Evolutionary conservation across 768 basidiomycete species (phyloP).

Genomic region (Lentinula guzmanii): DNA sequence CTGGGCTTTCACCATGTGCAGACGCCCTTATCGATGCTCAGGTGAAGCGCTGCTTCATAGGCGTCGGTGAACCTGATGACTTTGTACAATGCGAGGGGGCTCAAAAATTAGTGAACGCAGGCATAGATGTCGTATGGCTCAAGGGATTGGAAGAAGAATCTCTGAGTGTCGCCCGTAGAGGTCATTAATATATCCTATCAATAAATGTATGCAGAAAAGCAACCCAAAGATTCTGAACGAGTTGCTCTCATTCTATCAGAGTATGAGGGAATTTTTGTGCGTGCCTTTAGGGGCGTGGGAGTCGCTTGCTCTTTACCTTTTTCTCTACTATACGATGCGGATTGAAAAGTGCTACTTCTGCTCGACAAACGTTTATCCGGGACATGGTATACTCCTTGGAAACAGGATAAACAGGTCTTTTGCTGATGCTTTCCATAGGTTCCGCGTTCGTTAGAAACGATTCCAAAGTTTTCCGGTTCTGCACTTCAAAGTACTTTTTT

Average conservation of each 20-base stretch:
- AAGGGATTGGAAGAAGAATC: conserved; percentile 75
- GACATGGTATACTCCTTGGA: conserved; percentile 59
- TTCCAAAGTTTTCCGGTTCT: conserved; percentile 96
- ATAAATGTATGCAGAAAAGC: not conserved
- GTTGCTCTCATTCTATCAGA: too few species aligned
- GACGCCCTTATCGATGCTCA: conserved; percentile 71
- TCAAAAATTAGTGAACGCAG: conserved; percentile 58
- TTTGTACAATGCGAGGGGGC: conserved; percentile 94
- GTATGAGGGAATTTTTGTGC: not conserved
- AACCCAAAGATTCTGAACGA: not conserved
- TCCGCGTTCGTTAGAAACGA: conserved; percentile 96
- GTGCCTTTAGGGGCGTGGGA: not conserved
- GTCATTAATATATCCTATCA: conserved; percentile 21
- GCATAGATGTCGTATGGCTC: conserved; percentile 72
- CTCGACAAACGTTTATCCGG: conserved; percentile 94
- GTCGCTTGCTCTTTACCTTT: not conserved
- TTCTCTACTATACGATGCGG: conserved; percentile 51
- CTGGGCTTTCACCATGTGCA: conserved; percentile 81
- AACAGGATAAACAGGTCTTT: fast-evolving
- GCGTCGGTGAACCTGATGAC: conserved; percentile 87
- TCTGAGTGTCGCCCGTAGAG: conserved; percentile 69
- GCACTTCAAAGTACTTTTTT: conserved; percentile 82
- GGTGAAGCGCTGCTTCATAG: conserved; percentile 77
- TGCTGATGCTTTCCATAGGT: conserved; percentile 36
- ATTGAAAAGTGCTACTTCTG: conserved; percentile 99